Evolutionary conservation across 805 yeast genomes (phyloP).

Genomic region (Millerozyma miso): DNA sequence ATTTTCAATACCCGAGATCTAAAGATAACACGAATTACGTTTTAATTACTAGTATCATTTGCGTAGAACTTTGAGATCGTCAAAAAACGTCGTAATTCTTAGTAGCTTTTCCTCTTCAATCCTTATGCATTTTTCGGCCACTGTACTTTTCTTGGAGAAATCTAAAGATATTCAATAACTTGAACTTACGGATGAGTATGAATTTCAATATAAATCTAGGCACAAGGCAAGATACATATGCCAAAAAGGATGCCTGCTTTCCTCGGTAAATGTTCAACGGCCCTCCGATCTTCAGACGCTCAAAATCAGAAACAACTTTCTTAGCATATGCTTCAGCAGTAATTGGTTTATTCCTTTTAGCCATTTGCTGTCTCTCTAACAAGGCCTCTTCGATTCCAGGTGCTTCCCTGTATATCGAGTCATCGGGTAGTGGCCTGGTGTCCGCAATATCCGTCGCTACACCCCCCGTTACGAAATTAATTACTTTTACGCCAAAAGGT

Average conservation of each 20-base stretch:
- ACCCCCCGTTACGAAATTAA: slow-evolving; percentile 72
- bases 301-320: slow-evolving; percentile 49
- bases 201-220: slow-evolving; percentile 49
- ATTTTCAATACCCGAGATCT: no score
- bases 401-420: slow-evolving; percentile 45
- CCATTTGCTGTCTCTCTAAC: slow-evolving; percentile 52
- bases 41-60: no score
- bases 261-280: slow-evolving; percentile 58
- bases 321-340: slow-evolving; percentile 53
- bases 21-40: no score
- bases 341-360: slow-evolving; percentile 57
- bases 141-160: slow-evolving; percentile 18
- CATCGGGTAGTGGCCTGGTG: slow-evolving; percentile 52
- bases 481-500: slow-evolving; percentile 67
- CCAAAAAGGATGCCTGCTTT: slow-evolving; percentile 33
- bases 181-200: slow-evolving; percentile 33
- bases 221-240: slow-evolving; percentile 28
- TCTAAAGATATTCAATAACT: slow-evolving; percentile 22
- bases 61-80: no score
- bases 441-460: slow-evolving; percentile 71
- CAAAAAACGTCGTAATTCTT: neutral
- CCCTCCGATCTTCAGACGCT: slow-evolving; percentile 28
- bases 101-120: neutral
- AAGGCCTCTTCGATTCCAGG: slow-evolving; percentile 51
- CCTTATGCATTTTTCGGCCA: neutral